Evolutionary conservation across 176 grass and related monocot species (phyloP).

Genomic region (Phragmites australis): DNA sequence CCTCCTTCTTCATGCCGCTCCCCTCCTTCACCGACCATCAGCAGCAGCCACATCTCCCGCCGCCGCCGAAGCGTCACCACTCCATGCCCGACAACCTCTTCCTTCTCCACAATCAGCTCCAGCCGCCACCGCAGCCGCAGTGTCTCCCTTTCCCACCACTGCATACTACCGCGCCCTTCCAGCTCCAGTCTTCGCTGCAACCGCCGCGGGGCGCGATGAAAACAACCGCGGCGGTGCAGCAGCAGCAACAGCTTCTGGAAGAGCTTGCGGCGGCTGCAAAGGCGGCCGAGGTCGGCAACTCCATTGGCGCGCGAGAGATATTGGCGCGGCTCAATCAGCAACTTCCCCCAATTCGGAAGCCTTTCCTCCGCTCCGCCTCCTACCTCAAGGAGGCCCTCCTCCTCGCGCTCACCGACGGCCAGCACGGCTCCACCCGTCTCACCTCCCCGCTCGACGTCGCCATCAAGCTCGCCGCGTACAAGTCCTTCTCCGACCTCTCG

Average conservation of each 20-base stretch:
- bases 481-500: conserved; percentile 62
- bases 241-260: conserved; percentile 53
- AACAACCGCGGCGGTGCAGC: conserved; percentile 31
- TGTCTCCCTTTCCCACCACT: conserved; percentile 22
- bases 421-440: conserved; percentile 14
- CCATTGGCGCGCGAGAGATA: conserved; percentile 62
- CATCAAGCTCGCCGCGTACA: conserved; percentile 55
- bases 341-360: conserved; percentile 66
- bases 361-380: conserved; percentile 67
- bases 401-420: conserved; percentile 40
- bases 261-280: conserved; percentile 58
- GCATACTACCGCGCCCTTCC: conserved; percentile 18
- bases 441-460: conserved; percentile 47
- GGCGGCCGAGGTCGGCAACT: conserved; percentile 64
- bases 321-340: conserved; percentile 97
- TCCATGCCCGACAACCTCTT: conserved; percentile 52
- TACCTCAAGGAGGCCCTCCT: conserved; percentile 75
- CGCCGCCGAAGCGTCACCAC: conserved; percentile 46
- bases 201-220: conserved; percentile 24
- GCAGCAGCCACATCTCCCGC: conserved; percentile 32
- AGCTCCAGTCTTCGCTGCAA: conserved; percentile 48
- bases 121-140: background rate
- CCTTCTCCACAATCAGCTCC: conserved; percentile 42
- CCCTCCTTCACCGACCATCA: conserved; percentile 36
- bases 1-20: conserved; percentile 51